Evolutionary conservation across 2,329 filamentous ascomycete species (phyloP).

Genomic region (Fusarium napiforme): DNA sequence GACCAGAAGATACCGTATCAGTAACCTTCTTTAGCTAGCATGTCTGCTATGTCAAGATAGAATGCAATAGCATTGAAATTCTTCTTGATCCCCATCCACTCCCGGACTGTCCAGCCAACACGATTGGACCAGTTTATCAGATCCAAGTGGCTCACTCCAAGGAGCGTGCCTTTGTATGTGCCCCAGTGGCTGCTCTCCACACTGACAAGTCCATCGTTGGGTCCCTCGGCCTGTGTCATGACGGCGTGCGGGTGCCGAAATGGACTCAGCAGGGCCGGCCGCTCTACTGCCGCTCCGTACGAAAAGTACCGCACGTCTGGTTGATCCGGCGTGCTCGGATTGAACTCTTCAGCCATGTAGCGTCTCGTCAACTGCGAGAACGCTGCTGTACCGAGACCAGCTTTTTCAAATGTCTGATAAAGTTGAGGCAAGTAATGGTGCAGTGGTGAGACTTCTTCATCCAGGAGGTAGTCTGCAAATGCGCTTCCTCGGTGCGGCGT

Average conservation of each 20-base stretch:
- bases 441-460: slow-evolving; percentile 52
- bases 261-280: slow-evolving; percentile 70
- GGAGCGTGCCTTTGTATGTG: slow-evolving; percentile 70
- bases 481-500: slow-evolving; percentile 66
- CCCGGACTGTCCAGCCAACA: slow-evolving; percentile 64
- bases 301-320: slow-evolving; percentile 68
- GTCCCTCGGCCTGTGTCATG: slow-evolving; percentile 63
- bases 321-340: slow-evolving; percentile 65
- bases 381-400: slow-evolving; percentile 68
- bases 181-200: slow-evolving; percentile 72
- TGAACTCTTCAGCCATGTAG: slow-evolving; percentile 70
- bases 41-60: slow-evolving; percentile 73
- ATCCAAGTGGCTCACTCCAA: slow-evolving; percentile 71
- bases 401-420: slow-evolving; percentile 61
- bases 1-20: slow-evolving; percentile 36
- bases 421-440: slow-evolving; percentile 63
- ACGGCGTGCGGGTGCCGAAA: slow-evolving; percentile 66
- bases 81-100: slow-evolving; percentile 62
- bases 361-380: slow-evolving; percentile 69
- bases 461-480: slow-evolving; percentile 65
- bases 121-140: slow-evolving; percentile 76
- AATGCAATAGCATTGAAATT: slow-evolving; percentile 76
- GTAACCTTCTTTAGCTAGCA: slow-evolving; percentile 74
- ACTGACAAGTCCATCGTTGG: slow-evolving; percentile 76
- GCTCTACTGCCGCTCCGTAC: slow-evolving; percentile 64